Conservation (phyloP, 495 filamentous ascomycete genomes). For the Chaetomium cochliodes region DNA sequence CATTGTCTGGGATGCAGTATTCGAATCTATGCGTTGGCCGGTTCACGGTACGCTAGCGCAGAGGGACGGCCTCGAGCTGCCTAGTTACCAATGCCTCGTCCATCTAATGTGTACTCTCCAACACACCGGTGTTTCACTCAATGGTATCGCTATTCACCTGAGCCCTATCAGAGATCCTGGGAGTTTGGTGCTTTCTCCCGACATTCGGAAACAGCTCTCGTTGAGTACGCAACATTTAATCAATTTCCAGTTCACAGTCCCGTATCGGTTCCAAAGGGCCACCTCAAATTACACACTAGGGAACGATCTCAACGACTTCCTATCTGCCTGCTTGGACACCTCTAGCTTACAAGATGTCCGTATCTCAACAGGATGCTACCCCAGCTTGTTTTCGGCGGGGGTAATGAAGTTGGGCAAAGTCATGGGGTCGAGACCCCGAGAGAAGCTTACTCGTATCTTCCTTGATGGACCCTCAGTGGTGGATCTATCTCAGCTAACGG, state of each 20-base stretch:
- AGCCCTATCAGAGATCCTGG: neutral
- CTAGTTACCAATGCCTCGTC: conserved; percentile 8
- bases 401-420: neutral
- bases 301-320: conserved; percentile 10
- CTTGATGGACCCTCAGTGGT: neutral
- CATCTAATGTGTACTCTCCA: conserved; percentile 1
- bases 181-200: neutral
- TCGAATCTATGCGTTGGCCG: conserved; percentile 4
- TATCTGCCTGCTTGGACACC: conserved; percentile 16
- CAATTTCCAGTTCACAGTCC: neutral
- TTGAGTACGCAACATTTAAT: conserved; percentile 12
- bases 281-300: too few species aligned
- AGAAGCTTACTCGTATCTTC: conserved; percentile 1
- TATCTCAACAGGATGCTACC: neutral
- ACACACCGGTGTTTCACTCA: neutral
- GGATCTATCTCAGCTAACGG: conserved; percentile 3
- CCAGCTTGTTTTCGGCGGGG: neutral
- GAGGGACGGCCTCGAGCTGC: neutral
- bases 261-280: neutral
- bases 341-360: neutral
- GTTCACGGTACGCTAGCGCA: neutral
- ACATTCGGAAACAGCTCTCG: conserved; percentile 11
- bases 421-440: conserved; percentile 1
- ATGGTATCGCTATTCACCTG: conserved; percentile 5
- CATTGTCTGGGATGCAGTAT: conserved; percentile 5